phyloP scores from a whole-genome alignment of 139 green algal species.

The Gonium pectorale region DNA sequence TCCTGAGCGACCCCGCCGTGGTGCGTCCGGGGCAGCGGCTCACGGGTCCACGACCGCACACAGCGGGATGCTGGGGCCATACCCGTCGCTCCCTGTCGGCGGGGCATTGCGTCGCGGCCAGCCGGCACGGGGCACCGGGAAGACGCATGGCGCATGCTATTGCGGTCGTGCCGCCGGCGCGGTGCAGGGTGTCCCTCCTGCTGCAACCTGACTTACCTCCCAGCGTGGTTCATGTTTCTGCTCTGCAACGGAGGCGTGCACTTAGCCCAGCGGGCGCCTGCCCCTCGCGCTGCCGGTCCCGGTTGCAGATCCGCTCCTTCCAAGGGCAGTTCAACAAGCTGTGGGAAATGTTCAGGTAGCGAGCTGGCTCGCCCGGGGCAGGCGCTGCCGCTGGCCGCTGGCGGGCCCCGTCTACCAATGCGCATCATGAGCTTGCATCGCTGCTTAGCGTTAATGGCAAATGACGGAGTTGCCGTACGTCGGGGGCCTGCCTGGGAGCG shows the following conservation, averaged over 20 bases:
- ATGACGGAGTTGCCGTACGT: too few relatives aligned
- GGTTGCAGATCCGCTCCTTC: conserved; percentile 44
- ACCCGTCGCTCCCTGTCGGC: not conserved
- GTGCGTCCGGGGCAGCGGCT: conserved; percentile 1
- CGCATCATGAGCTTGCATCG: too few relatives aligned
- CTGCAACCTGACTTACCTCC: not conserved
- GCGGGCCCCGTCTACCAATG: too few relatives aligned
- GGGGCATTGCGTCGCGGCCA: not conserved
- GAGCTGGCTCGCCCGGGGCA: too few relatives aligned
- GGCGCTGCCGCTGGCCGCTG: too few relatives aligned
- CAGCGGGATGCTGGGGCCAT: not conserved
- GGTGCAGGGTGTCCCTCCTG: not conserved
- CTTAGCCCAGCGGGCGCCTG: not conserved
- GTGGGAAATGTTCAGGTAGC: conserved; percentile 48
- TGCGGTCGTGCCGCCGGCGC: not conserved
- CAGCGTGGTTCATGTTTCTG: not conserved
- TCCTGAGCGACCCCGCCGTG: conserved; percentile 47
- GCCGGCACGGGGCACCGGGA: not conserved
- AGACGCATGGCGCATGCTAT: not conserved
- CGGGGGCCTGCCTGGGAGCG: too few relatives aligned
- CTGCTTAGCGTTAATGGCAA: too few relatives aligned
- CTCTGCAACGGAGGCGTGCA: not conserved
- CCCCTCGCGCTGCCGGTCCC: not conserved
- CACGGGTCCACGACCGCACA: not conserved
- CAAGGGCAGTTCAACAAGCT: conserved; percentile 55